Base-by-base conservation (phyloP, 371 early-diverging fungal genomes). In the Coemansia sp. region DNA sequence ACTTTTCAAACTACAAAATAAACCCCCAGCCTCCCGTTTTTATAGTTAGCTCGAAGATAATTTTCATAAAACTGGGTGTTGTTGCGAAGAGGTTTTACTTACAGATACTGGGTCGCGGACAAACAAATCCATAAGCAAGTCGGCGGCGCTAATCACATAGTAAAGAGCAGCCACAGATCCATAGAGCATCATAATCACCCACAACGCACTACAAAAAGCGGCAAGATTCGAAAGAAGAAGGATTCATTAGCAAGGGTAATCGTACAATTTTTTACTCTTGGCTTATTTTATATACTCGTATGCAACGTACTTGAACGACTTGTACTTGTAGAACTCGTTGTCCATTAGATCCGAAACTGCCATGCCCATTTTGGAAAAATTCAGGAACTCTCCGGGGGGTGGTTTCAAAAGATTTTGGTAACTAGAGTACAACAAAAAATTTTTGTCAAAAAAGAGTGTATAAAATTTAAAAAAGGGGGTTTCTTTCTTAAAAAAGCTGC, bases 1-100 rank as follows among this genome's bases (percentile, higher is more conserved):
- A 93, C 43, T 84, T 81, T 39, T 84, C 83, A 48, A 94, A 80
- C 90, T 90, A 81, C 36, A 64, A 5, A 10, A 14, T 33, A 4
- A 18, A 18, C 18, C 18, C 18, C 18, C 18, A 18, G 18, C 18
- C 18, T 18, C 18, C 18, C 18, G 18, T 18, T 18, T 18, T 18
- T 18, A 18, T 18, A 18, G 18, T 18, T 18, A 18, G 18, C 18
- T 18, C 18, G 18, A 18, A 18, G 18, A 18, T 18, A 18, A 18
- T 18, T 18, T 18, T 18, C 18, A 5, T 6, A 44, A 31, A 16
- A 24, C 5, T 5, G 44, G 5, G 7, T 12, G 2, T 9, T 34
- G 29, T 33, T 11, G 36, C n/a, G 24, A 34, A 55, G 8, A 6
- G 12, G n/a, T 47, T 4, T 3, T 3, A 56, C 72, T 67, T 67